These are phyloP conservation scores for Noccaea bulbosa DNA, from an alignment of 345 rosid species.

Conservation along the genomic window DNA sequence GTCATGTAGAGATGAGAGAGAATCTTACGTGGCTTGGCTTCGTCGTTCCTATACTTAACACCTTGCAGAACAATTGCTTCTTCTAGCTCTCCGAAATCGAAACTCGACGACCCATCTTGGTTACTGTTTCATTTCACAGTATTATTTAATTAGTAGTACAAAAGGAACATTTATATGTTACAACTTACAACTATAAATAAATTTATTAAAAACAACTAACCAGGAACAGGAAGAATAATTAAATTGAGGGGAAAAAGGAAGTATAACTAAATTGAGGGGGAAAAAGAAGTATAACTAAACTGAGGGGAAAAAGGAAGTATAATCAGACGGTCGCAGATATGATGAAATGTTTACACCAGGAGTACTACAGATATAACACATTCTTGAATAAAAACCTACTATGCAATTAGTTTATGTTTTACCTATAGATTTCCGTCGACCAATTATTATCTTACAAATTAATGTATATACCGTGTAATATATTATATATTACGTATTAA, in stretches of 20 bases:
- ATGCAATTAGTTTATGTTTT: slow-evolving; percentile 3
- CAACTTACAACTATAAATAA: slow-evolving; percentile 7
- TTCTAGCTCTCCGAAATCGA: slow-evolving; percentile 97
- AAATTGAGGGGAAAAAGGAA: no score
- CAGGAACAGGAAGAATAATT: background rate
- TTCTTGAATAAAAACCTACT: background rate
- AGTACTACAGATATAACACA: slow-evolving; percentile 10
- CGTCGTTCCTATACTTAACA: slow-evolving; percentile 77
- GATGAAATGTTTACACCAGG: slow-evolving; percentile 12
- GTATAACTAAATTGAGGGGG: no score
- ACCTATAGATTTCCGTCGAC: slow-evolving; percentile 27
- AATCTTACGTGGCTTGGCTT: slow-evolving; percentile 70
- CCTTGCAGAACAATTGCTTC: slow-evolving; percentile 97
- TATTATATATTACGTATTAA: background rate
- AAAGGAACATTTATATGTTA: slow-evolving; percentile 28
- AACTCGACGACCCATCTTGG: slow-evolving; percentile 74
- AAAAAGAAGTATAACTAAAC: no score
- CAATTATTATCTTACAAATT: background rate
- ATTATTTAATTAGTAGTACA: slow-evolving; percentile 22
- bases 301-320: no score
- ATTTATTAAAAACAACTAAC: background rate
- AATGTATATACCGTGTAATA: background rate
- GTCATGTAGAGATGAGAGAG: slow-evolving; percentile 53
- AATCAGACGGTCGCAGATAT: background rate
- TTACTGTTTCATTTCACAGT: slow-evolving; percentile 48